Evolutionary conservation across 2,329 filamentous ascomycete genomes (phyloP), one percentile per base, ranked within the genome.

Genomic region (Xylariaceae sp.): DNA sequence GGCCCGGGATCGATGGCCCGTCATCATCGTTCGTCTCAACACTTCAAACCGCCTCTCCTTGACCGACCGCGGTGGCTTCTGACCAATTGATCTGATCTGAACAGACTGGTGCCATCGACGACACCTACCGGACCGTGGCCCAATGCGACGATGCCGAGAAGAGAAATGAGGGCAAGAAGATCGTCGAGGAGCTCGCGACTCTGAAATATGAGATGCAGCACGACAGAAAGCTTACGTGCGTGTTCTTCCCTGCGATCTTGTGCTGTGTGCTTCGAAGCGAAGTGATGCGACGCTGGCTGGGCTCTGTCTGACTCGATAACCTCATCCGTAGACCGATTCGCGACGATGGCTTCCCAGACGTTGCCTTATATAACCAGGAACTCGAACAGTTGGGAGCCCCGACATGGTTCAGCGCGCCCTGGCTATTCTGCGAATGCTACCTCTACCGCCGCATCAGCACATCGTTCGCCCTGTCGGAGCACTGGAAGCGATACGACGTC

Each of bases 131-230:
- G 55, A 81, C 89, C 6, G 82, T 88, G 3, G 78, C 79, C 39
- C 76, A 79, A 59, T 78, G 79, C 55, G 78, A 82, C 42, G 84
- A 90, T 55, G 74, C 85, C 8, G 81, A 84, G 60, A 88, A 88
- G 71, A 75, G 80, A 39, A 82, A 83, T 23, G 94, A 97, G 74
- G 94, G 94, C 69, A 97, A 97, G 79, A 80, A 78, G 68, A 92
- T 99, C 61, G 82, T 96, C 48, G 85, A 89, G 71, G 83, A 88
- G 66, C 80, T 99, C 10, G 88, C 88, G 4, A 83, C 81, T 65
- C 81, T 99, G 69, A 99, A 99, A 77, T 97, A 97, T 76, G 93
- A 97, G 76, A 78, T 97, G 50, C 90, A 96, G 73, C 94, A 99
- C 72, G 87, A 97, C 74, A 85, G 92, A 49, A 78, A 84, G 64